Conservation (phyloP, 208 protist genomes). For the Endotrypanum monterogeii region DNA sequence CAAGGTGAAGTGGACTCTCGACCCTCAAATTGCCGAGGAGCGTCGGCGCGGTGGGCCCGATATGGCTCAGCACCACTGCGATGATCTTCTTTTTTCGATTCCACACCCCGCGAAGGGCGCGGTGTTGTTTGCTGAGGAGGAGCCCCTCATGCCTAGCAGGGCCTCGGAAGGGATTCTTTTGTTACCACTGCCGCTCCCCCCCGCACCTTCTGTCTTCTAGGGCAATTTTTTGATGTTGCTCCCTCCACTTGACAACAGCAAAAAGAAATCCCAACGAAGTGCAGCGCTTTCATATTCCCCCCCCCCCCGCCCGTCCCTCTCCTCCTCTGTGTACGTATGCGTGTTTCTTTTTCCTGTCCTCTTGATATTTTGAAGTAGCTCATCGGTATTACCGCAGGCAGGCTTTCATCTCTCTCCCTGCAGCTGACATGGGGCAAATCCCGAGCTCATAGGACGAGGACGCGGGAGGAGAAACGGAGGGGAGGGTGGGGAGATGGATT, state of each 20-base stretch:
- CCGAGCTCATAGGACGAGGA: too few species aligned
- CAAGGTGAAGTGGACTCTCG: slow-evolving; percentile 51
- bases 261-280: too few species aligned
- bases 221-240: too few species aligned
- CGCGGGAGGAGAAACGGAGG: too few species aligned
- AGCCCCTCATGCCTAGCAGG: slow-evolving; percentile 9
- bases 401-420: too few species aligned
- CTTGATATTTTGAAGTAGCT: not conserved
- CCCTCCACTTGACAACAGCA: too few species aligned
- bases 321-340: too few species aligned
- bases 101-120: slow-evolving; percentile 17
- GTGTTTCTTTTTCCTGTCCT: slow-evolving; percentile 16
- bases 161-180: slow-evolving; percentile 35
- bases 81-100: slow-evolving; percentile 50
- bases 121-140: slow-evolving; percentile 56
- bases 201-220: slow-evolving; percentile 76
- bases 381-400: not conserved
- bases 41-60: slow-evolving; percentile 66
- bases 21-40: slow-evolving; percentile 71
- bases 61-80: slow-evolving; percentile 57
- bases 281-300: too few species aligned
- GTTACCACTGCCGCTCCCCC: slow-evolving; percentile 73
- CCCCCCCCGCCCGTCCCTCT: slow-evolving; percentile 4
- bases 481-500: too few species aligned
- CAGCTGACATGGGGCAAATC: too few species aligned